Percentiles rank a stretch among this genome's conserved stretches.
Evolutionary conservation across 768 basidiomycete species (phyloP).

Genomic region (Hygrophorus pudorinus): DNA sequence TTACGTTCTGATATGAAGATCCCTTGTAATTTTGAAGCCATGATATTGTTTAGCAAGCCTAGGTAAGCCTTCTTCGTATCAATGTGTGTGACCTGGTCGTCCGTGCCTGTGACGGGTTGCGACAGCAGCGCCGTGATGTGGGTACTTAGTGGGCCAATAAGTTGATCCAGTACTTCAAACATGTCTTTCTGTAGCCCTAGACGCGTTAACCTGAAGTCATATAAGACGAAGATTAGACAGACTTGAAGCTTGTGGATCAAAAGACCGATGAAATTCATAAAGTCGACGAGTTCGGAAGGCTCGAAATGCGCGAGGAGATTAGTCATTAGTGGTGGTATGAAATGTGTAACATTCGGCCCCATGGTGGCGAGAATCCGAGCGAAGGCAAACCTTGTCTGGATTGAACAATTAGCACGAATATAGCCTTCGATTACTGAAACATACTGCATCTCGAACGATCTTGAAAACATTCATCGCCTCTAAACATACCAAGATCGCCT

Average conservation of each 20-base stretch:
- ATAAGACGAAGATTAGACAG: constrained; percentile 7
- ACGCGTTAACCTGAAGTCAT: neutral
- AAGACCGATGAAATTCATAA: constrained; percentile 89
- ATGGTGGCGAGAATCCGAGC: constrained; percentile 86
- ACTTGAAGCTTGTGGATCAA: constrained; percentile 90
- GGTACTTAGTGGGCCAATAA: constrained; percentile 76
- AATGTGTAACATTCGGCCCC: constrained; percentile 76
- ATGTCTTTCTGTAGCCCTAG: constrained; percentile 54
- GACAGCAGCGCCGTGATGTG: constrained; percentile 74
- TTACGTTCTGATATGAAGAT: constrained; percentile 84
- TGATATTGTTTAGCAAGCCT: constrained; percentile 66
- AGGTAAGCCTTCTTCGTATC: constrained; percentile 90
- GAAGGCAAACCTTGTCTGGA: constrained; percentile 85
- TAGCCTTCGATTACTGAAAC: constrained; percentile 16
- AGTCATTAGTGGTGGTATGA: constrained; percentile 82
- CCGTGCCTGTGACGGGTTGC: constrained; percentile 79
- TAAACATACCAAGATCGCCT: constrained; percentile 78
- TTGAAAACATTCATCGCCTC: constrained; percentile 83
- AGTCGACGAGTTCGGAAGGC: constrained; percentile 86
- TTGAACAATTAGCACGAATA: neutral
- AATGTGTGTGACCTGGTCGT: constrained; percentile 67
- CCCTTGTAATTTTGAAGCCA: constrained; percentile 69
- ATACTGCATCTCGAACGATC: constrained; percentile 85
- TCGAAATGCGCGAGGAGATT: constrained; percentile 90
- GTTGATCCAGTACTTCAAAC: constrained; percentile 80